These are phyloP conservation scores for Russula foetens DNA, from an alignment of 768 basidiomycete species.

Conservation along the genomic window DNA sequence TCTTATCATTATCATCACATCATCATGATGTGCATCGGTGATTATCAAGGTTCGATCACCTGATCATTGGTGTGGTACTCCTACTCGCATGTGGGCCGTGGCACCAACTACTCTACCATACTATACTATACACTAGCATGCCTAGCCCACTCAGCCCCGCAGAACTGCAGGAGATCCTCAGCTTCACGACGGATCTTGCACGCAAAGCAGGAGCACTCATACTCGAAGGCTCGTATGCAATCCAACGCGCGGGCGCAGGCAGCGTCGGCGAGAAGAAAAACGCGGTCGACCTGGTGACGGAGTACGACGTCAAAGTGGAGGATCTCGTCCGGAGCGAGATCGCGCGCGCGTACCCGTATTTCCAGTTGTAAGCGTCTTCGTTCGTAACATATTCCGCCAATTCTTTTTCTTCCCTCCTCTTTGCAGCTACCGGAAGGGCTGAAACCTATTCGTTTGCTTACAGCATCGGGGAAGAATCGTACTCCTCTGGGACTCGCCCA, in stretches of 20 bases:
- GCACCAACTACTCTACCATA: too few species aligned
- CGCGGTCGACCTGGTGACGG: constrained; percentile 89
- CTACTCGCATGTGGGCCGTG: too few species aligned
- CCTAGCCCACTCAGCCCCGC: constrained; percentile 25
- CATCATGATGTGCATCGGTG: too few species aligned
- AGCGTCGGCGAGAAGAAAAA: constrained; percentile 83
- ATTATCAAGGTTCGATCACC: too few species aligned
- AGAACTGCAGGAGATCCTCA: constrained; percentile 54
- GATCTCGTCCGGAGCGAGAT: constrained; percentile 71
- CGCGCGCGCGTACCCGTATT: constrained; percentile 55
- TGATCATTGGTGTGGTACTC: too few species aligned
- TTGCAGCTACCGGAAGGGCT: neutral
- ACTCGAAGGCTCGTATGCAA: constrained; percentile 67
- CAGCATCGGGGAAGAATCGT: constrained; percentile 94
- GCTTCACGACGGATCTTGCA: constrained; percentile 65
- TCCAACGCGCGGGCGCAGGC: constrained; percentile 43
- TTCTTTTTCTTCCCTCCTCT: too few species aligned
- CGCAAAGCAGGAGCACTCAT: constrained; percentile 69
- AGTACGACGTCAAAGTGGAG: constrained; percentile 90
- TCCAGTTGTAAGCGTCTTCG: constrained; percentile 58
- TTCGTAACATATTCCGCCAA: too few species aligned
- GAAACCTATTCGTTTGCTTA: neutral
- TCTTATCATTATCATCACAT: too few species aligned
- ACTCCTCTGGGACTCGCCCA: constrained; percentile 60
- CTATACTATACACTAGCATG: neutral